Conservation (phyloP, 192 early-diverging fungal species). For the Piromyces finnis region DNA sequence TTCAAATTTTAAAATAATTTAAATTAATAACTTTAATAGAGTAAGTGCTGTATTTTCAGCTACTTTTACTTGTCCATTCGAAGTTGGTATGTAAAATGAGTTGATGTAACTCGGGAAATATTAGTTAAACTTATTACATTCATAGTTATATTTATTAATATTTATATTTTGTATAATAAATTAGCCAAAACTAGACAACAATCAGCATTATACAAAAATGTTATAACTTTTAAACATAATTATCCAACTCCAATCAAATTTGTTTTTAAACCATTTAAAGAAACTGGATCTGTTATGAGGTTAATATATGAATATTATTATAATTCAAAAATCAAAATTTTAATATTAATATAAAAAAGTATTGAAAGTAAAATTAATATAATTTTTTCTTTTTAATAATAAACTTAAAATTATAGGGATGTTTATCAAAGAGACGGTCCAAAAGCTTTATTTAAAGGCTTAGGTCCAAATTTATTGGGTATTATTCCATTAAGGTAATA, state of each 20-base stretch:
- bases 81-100: background rate
- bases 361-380: too few species aligned
- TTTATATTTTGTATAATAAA: too few species aligned
- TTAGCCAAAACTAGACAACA: background rate
- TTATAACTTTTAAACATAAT: background rate
- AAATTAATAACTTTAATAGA: too few species aligned
- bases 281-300: background rate
- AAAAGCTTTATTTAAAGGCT: constrained; percentile 77
- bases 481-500: constrained; percentile 77
- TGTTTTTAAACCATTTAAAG: background rate
- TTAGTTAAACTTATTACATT: too few species aligned
- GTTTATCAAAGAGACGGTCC: constrained; percentile 62
- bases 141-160: too few species aligned
- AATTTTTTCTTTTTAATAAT: too few species aligned
- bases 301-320: background rate
- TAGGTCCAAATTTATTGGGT: constrained; percentile 81
- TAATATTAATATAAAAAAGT: too few species aligned
- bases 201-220: background rate
- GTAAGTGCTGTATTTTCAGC: background rate
- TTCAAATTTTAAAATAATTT: too few species aligned
- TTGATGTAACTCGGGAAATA: too few species aligned
- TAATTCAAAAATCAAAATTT: too few species aligned
- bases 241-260: background rate
- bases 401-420: constrained; percentile 6
- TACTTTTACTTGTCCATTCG: background rate